Evolutionary conservation across 2,329 filamentous ascomycete species (phyloP), one percentile per base, ranked within the genome.

Genomic region (Diaporthe citrichinensis): DNA sequence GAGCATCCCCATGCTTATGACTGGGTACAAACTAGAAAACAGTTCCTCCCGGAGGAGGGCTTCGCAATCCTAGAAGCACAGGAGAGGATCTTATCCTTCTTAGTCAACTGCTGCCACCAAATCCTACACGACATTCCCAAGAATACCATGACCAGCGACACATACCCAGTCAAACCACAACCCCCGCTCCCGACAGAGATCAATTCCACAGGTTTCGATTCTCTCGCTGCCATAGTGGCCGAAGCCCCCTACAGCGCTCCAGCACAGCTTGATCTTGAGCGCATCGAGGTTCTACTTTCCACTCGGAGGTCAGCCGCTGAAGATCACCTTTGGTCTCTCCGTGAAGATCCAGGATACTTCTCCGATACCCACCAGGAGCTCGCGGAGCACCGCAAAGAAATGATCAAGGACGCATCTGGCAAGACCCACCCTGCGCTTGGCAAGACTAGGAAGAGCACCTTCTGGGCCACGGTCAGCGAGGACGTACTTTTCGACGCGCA

Each of bases 321-420:
- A 73, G 90, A 92, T 79, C 88, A 92, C 77, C 58, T 91, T 0
- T 90, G 86, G 86, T 78, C 85, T 0, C 81, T 93, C 3, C 85
- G 90, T 10, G 90, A 93, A 78, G 91, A 93, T 78, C 90, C 90
- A 0, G 81, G 81, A 0, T 92, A 91, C 80, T 92, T 92, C 77
- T 81, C 84, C 5, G 83, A 88, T 2, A 73, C 81, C 2, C n/a
- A 6, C 0, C 4, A 15, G 6, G 25, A 55, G 4, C 17, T 55
- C n/a, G 5, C 53, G 14, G 46, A 49, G 1, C 90, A 92, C 78
- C 82, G 85, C 0, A 80, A 81, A 12, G 86, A 89, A 65, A 80
- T 83, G 72, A 25, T 90, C 25, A 84, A 80, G n/a, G 88, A 90
- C 71, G 77, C 73, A 0, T 1, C 36, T 79, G 4, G 84, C 85